Conservation (phyloP, 768 basidiomycete species). For the Lentinula sp. region DNA sequence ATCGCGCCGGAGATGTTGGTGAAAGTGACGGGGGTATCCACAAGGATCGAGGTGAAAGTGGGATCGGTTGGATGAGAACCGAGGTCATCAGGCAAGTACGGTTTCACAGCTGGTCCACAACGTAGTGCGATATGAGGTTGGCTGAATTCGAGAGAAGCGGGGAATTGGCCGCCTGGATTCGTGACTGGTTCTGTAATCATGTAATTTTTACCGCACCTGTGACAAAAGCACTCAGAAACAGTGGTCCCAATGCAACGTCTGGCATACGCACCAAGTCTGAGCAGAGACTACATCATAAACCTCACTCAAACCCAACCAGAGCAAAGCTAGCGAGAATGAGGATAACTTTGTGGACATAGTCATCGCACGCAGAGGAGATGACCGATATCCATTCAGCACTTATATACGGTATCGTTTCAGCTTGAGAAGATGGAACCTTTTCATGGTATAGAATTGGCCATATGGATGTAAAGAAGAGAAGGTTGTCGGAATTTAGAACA, state of each 20-base stretch:
- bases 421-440: neutral
- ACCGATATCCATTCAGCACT: neutral
- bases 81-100: constrained; percentile 53
- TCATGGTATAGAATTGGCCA: neutral
- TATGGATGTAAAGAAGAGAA: neutral
- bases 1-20: constrained; percentile 40
- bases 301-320: neutral
- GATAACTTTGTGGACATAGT: too few species aligned
- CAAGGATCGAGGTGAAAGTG: constrained; percentile 38
- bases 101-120: constrained; percentile 52
- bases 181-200: constrained; percentile 33
- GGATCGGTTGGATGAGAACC: constrained; percentile 15
- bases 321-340: neutral
- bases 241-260: too few species aligned
- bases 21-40: constrained; percentile 47
- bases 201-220: constrained; percentile 36
- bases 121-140: constrained; percentile 49
- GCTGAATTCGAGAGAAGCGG: constrained; percentile 26
- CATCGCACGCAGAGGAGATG: neutral
- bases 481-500: neutral
- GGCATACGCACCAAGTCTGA: neutral
- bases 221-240: too few species aligned
- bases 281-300: neutral
- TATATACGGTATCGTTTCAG: neutral
- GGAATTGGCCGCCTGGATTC: constrained; percentile 45